Percentiles rank a stretch among this genome's conserved stretches.
phyloP scores from a whole-genome alignment of 768 basidiomycete species.

The Paxillus rubicundulus region DNA sequence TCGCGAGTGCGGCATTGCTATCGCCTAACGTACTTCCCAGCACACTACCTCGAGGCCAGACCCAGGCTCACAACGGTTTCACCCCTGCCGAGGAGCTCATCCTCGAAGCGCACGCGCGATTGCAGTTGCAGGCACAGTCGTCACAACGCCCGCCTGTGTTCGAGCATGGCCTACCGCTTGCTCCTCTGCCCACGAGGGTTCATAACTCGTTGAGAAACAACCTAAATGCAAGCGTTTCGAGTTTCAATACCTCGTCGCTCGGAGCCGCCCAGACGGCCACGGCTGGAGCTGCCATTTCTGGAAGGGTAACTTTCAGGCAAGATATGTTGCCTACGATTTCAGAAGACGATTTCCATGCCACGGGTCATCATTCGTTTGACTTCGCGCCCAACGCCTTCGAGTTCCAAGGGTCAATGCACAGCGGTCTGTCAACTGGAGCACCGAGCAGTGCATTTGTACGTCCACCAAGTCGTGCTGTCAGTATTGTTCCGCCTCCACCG shows the following conservation, averaged over 20 bases:
- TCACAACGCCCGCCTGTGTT: conserved; percentile 8
- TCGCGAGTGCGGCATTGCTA: conserved; percentile 17
- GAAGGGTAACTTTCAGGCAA: conserved; percentile 11
- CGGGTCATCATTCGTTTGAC: conserved; percentile 9
- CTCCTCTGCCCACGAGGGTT: neutral
- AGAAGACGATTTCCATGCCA: conserved; percentile 37
- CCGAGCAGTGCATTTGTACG: conserved; percentile 13
- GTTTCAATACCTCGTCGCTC: conserved; percentile 3
- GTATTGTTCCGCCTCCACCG: conserved; percentile 28
- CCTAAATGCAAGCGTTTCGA: conserved; percentile 5
- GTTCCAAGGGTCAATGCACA: conserved; percentile 1
- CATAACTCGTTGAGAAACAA: conserved; percentile 5
- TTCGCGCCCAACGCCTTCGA: conserved; percentile 3
- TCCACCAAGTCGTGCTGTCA: conserved; percentile 30
- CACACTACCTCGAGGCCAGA: conserved; percentile 21
- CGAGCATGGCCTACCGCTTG: conserved; percentile 1
- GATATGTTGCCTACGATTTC: conserved; percentile 30
- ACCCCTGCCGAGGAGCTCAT: conserved; percentile 69
- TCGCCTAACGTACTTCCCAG: conserved; percentile 9
- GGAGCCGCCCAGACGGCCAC: neutral
- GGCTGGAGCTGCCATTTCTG: neutral
- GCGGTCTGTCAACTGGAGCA: neutral
- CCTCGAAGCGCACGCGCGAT: conserved; percentile 49
- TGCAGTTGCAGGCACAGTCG: conserved; percentile 17
- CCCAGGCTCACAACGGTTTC: conserved; percentile 51